A percentile compares a stretch with the other conserved stretches of the same genome.
phyloP scores from a whole-genome alignment of 1,139 yeast genomes.

The Casaregolazyma suthepensis region DNA sequence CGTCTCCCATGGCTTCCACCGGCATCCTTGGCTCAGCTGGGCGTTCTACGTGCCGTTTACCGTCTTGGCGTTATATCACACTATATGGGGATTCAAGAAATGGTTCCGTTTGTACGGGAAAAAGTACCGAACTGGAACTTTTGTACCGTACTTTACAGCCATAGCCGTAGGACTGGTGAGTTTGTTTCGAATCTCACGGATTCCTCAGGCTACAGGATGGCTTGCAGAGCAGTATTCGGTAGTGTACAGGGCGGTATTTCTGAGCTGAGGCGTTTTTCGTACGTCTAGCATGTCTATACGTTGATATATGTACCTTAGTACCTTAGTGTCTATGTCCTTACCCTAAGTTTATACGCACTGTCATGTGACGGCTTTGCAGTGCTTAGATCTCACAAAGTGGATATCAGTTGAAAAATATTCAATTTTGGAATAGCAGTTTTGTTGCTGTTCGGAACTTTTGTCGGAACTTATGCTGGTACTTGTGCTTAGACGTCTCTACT shows the following conservation, averaged over 20 bases:
- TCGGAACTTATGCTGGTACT: too few species aligned
- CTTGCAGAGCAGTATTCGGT: constrained; percentile 19
- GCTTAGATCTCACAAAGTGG: too few species aligned
- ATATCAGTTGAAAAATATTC: too few species aligned
- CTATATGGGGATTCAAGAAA: constrained; percentile 37
- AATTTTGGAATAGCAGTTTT: too few species aligned
- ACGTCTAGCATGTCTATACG: background rate
- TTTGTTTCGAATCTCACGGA: constrained; percentile 15
- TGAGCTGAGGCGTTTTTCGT: background rate
- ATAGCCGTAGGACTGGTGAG: constrained; percentile 15
- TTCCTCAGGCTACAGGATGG: constrained; percentile 22
- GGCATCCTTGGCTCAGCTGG: constrained; percentile 22
- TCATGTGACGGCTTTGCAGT: too few species aligned
- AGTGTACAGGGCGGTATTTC: constrained; percentile 10
- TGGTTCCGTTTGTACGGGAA: constrained; percentile 27
- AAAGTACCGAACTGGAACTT: constrained; percentile 13
- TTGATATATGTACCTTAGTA: too few species aligned
- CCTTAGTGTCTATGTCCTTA: too few species aligned
- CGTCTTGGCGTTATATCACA: constrained; percentile 36
- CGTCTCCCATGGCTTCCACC: constrained; percentile 40
- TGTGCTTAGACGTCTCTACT: too few species aligned
- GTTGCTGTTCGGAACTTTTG: too few species aligned
- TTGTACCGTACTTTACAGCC: constrained; percentile 8
- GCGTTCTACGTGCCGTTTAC: constrained; percentile 28
- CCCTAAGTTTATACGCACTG: too few species aligned